Conservation (phyloP, 1,139 yeast species). For the Geotrichum cucujoidarum region DNA sequence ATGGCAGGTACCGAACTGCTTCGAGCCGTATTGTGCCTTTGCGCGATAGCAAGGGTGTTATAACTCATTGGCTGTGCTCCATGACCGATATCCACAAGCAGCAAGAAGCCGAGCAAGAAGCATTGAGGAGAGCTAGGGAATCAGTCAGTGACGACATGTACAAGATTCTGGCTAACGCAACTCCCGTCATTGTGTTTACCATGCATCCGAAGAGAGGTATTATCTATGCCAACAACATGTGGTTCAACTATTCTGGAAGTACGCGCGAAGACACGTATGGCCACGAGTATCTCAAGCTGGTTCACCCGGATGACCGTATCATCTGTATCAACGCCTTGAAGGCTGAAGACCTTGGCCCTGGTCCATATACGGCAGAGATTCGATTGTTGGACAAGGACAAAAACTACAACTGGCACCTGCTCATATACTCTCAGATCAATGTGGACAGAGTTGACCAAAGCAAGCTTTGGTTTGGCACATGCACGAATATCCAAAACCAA, state of each 20-base stretch:
- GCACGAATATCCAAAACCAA: slow-evolving; percentile 36
- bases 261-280: slow-evolving; percentile 32
- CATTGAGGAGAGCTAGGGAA: slow-evolving; percentile 32
- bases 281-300: slow-evolving; percentile 31
- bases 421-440: slow-evolving; percentile 30
- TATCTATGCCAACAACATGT: slow-evolving; percentile 35
- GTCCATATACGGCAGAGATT: slow-evolving; percentile 28
- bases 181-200: slow-evolving; percentile 37
- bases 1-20: slow-evolving; percentile 34
- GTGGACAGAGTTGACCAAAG: slow-evolving; percentile 9
- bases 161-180: slow-evolving; percentile 35
- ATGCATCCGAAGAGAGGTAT: slow-evolving; percentile 33
- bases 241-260: slow-evolving; percentile 36
- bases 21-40: slow-evolving; percentile 36
- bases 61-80: slow-evolving; percentile 38
- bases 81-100: slow-evolving; percentile 38
- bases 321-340: slow-evolving; percentile 28
- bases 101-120: slow-evolving; percentile 34
- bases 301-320: slow-evolving; percentile 33
- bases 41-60: slow-evolving; percentile 33
- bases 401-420: slow-evolving; percentile 35
- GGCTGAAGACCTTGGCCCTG: slow-evolving; percentile 12
- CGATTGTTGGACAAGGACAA: slow-evolving; percentile 29
- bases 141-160: slow-evolving; percentile 36
- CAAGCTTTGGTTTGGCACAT: slow-evolving; percentile 36